These are phyloP conservation scores for Boletus subparvulus DNA, from an alignment of 768 basidiomycete species.

Conservation along the genomic window DNA sequence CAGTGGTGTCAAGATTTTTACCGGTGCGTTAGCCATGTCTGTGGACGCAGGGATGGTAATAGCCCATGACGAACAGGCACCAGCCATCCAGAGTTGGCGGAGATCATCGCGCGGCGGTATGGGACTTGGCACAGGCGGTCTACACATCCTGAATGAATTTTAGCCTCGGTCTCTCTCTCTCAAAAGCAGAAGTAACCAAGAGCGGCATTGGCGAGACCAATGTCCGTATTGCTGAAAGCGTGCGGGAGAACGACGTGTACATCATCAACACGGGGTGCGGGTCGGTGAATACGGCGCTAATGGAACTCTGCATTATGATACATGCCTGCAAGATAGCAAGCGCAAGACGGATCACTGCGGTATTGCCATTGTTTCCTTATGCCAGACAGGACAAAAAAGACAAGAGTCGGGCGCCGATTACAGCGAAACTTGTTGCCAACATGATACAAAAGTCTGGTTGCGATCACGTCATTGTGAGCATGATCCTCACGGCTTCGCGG, in stretches of 20 bases:
- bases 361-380: conserved; percentile 96
- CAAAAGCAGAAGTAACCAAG: conserved; percentile 82
- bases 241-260: conserved; percentile 98
- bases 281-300: conserved; percentile 87
- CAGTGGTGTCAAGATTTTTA: conserved; percentile 57
- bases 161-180: conserved; percentile 88
- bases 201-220: conserved; percentile 90
- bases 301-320: conserved; percentile 99
- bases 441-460: conserved; percentile 92
- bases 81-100: conserved; percentile 92
- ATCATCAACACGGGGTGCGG: conserved; percentile 94
- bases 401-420: conserved; percentile 96
- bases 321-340: conserved; percentile 99
- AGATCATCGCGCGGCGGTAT: conserved; percentile 90
- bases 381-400: conserved; percentile 99
- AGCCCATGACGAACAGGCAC: conserved; percentile 57
- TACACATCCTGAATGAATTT: conserved; percentile 26
- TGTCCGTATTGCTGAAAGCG: conserved; percentile 90
- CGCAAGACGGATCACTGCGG: conserved; percentile 96
- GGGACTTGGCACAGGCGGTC: conserved; percentile 7
- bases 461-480: conserved; percentile 93
- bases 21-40: conserved; percentile 41
- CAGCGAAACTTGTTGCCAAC: conserved; percentile 97
- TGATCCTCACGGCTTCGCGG: not conserved
- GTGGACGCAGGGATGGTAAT: not conserved